These are phyloP conservation scores for Cladorrhinum sp. DNA, from an alignment of 2,329 filamentous ascomycete genomes.

Conservation along the genomic window DNA sequence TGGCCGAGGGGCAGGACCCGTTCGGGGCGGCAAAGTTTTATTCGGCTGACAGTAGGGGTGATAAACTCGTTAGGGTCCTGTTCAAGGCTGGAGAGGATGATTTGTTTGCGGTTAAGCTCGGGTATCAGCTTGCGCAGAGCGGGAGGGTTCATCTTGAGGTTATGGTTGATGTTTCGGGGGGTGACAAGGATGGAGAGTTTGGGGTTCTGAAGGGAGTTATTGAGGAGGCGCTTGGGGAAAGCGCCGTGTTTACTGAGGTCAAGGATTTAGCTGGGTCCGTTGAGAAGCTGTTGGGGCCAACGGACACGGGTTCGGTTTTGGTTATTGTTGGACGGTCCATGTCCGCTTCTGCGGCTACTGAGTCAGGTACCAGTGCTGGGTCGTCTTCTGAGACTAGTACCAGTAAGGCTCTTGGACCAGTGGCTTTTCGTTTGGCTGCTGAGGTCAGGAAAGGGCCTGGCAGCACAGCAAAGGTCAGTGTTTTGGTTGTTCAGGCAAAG, in stretches of 20 bases:
- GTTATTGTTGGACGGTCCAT: conserved; percentile 3
- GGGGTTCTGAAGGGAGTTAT: conserved; percentile 5
- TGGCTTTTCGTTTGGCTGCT: conserved; percentile 1
- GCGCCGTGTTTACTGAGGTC: conserved; percentile 48
- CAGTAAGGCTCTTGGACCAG: conserved; percentile 2
- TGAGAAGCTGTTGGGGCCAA: conserved; percentile 59
- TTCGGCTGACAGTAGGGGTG: conserved; percentile 10
- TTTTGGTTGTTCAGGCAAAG: conserved; percentile 64
- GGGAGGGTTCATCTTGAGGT: conserved; percentile 55
- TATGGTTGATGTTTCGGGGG: background rate
- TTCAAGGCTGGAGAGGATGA: conserved; percentile 84
- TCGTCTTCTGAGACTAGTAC: background rate
- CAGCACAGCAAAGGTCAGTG: conserved; percentile 53
- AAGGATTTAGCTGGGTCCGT: conserved; percentile 39
- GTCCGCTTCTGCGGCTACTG: background rate
- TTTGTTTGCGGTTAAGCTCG: conserved; percentile 70
- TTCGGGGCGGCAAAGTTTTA: conserved; percentile 11
- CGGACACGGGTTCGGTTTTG: conserved; percentile 20
- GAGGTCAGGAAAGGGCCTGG: conserved; percentile 9
- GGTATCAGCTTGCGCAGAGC: conserved; percentile 79
- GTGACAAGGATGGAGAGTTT: background rate
- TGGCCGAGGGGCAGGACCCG: conserved; percentile 16
- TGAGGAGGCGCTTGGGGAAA: conserved; percentile 52
- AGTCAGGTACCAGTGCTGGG: background rate
- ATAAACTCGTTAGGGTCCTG: conserved; percentile 48